Conservation (phyloP, 352 stramenopile species). For the Phytophthora sp. region DNA sequence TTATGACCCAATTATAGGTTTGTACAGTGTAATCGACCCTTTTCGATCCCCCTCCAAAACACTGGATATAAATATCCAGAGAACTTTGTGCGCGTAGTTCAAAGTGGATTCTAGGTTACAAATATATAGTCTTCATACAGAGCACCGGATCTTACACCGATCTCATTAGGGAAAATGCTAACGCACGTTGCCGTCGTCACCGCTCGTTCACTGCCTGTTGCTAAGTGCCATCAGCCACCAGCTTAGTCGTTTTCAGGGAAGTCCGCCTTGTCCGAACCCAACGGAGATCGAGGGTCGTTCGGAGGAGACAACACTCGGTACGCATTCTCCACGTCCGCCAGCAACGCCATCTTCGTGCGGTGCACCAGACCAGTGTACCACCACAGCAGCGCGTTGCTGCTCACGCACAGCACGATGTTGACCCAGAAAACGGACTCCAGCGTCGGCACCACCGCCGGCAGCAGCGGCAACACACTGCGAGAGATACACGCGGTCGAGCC, state of each 20-base stretch:
- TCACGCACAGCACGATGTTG: slow-evolving; percentile 57
- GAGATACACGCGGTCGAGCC: slow-evolving; percentile 70
- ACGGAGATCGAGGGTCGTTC: slow-evolving; percentile 41
- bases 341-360: slow-evolving; percentile 49
- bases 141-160: too few species aligned
- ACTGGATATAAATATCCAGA: too few species aligned
- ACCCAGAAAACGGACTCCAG: slow-evolving; percentile 74
- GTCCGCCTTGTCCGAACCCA: slow-evolving; percentile 42
- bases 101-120: too few species aligned
- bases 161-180: too few species aligned
- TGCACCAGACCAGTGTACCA: slow-evolving; percentile 69
- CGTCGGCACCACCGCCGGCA: slow-evolving; percentile 61
- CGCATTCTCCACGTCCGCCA: slow-evolving; percentile 45
- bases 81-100: too few species aligned
- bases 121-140: too few species aligned
- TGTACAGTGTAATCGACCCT: too few species aligned
- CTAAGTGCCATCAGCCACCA: too few species aligned
- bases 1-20: too few species aligned
- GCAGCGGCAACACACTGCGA: slow-evolving; percentile 68
- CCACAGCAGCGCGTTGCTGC: slow-evolving; percentile 59
- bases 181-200: too few species aligned
- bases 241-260: slow-evolving; percentile 26
- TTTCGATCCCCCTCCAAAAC: too few species aligned
- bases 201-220: too few species aligned
- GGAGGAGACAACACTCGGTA: slow-evolving; percentile 24